Evolutionary conservation across 2,329 filamentous ascomycete species (phyloP), one percentile per base, ranked within the genome.

Genomic region (Pseudogymnoascus sp.): DNA sequence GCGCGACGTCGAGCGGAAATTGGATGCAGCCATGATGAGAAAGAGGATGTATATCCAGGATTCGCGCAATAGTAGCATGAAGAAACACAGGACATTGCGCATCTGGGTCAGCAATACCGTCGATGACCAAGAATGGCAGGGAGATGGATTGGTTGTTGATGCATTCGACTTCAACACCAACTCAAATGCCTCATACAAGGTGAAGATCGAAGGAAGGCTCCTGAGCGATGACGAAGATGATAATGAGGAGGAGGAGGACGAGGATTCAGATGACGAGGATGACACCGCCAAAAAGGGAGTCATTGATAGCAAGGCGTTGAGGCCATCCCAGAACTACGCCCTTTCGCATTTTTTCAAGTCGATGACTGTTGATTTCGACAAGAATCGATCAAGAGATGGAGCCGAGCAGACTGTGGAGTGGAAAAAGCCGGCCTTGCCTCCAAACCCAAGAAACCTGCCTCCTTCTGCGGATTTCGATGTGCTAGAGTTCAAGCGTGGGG

Each of bases 101-200:
- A 83, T 99, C 65, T 97, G 91, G 91, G 87, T 99, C 69, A 92
- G 86, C 69, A 99, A 99, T 74, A 96, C 91, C 1, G 91, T 88
- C 34, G 91, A 97, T 73, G 90, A 94, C 70, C 94, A 99, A 75
- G 87, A 89, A 32, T 97, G 94, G 94, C 94, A 99, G 75, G 81
- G 80, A 38, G 83, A 80, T 67, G 79, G 78, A 39, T 78, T 88
- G 63, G 86, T 87, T 63, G 81, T 87, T 9, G 87, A 93, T 71
- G 84, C 83, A 35, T 94, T 94, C 66, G 91, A 95, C 70, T 92
- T 96, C 70, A 86, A 85, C 60, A 85, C 86, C 59, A 90, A 85
- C 65, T 81, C 83, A 66, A 88, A 91, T 67, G 88, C 90, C 2
- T 89, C 87, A 9, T 99, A 92, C 73, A 85, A 87, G 62, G 90